Base-by-base conservation (phyloP, 495 filamentous ascomycete species). In the Tetracladium setigerum region DNA sequence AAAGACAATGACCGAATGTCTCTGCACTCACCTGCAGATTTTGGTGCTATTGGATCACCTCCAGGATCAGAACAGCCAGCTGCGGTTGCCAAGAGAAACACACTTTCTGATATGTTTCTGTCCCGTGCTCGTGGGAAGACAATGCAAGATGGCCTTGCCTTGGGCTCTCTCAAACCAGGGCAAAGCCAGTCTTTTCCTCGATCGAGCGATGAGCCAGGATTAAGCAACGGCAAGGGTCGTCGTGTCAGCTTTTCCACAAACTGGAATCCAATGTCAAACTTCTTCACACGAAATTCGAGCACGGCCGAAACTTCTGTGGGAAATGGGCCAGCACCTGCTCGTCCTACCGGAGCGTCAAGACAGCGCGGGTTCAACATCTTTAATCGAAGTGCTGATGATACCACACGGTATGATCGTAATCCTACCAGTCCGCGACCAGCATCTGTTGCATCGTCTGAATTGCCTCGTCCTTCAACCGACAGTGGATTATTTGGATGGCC, bases 131-230 rank as follows among this genome's bases (percentile, higher is more conserved):
- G 81, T 47, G 78, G 79, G 11, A 94, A 91, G 62, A 76, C 78
- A 3, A 62, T 73, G 40, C 82, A 85, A 9, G 80, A 84, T 39
- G 77, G 80, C 5, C 83, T 81, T 13, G 70, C 79, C 35, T 61
- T 94, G 15, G 88, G 88, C 12, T 80, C 78, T 31, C 67, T 95
- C 27, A 87, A 86, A 59, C 67, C 81, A 41, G 76, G 77, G 2
- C 85, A 95, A 57, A 89, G 86, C 58, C 87, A 87, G 56, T 94
- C 88, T 10, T 84, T 91, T 52, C 88, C 88, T 2, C 65, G 67
- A 18, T 67, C 70, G 40, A 62, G 58, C 0, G 75, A 78, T 11
- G 75, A 77, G 16, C 58, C 55, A 7, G 74, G 76, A 4, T 49
- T 46, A 9, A 39, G 62, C 8, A 47, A 49, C 8, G 69, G 55